A percentile compares a stretch with the other conserved stretches of the same genome.
Evolutionary conservation across 148 eudicot species (phyloP).

Genomic region (Rhododendron ferrugineum): DNA sequence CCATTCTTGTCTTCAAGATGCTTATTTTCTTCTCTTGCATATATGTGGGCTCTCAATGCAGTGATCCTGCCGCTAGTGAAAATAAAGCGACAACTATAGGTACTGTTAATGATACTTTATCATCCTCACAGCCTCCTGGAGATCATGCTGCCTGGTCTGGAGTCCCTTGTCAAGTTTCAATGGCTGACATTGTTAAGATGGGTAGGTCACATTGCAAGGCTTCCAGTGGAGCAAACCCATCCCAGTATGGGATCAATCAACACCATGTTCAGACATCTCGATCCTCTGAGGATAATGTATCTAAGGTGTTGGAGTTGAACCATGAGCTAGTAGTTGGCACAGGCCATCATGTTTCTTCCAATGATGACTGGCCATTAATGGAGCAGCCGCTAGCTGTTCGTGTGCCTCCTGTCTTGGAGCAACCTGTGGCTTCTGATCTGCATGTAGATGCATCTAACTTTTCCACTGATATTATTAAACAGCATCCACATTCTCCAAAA

Average conservation of each 20-base stretch:
- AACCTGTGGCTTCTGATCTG: slow-evolving; percentile 36
- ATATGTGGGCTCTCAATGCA: slow-evolving; percentile 29
- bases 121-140: slow-evolving; percentile 51
- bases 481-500: slow-evolving; percentile 24
- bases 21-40: not conserved
- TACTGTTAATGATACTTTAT: slow-evolving; percentile 35
- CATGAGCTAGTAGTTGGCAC: not conserved
- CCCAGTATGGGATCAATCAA: slow-evolving; percentile 32
- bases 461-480: slow-evolving; percentile 26
- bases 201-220: slow-evolving; percentile 68
- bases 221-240: slow-evolving; percentile 29
- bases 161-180: slow-evolving; percentile 69
- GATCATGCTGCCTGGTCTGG: slow-evolving; percentile 70
- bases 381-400: slow-evolving; percentile 49
- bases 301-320: not conserved
- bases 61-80: slow-evolving; percentile 47
- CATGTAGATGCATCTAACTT: slow-evolving; percentile 32
- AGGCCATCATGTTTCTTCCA: slow-evolving; percentile 32
- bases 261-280: slow-evolving; percentile 33
- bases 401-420: slow-evolving; percentile 33
- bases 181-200: slow-evolving; percentile 99
- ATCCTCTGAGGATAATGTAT: slow-evolving; percentile 35
- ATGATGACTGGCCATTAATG: slow-evolving; percentile 67
- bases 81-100: slow-evolving; percentile 27
- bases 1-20: not conserved